These are phyloP conservation scores for Teratosphaeria nubilosa DNA, from an alignment of 2,329 filamentous ascomycete genomes.

Conservation along the genomic window DNA sequence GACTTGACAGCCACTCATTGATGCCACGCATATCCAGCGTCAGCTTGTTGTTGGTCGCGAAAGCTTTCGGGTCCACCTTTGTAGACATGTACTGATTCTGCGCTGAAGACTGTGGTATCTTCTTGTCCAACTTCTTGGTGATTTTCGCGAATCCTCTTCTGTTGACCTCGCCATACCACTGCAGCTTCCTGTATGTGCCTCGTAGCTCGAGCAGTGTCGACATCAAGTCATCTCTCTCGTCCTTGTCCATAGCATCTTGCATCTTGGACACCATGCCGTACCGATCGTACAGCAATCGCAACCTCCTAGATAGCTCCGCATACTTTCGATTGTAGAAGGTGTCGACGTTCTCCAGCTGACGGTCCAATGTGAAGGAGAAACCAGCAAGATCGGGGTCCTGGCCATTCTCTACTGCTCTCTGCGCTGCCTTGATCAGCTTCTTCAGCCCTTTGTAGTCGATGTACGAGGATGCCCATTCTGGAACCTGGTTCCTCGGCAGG, in stretches of 20 bases:
- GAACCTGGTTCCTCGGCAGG: slow-evolving; percentile 72
- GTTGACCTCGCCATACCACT: slow-evolving; percentile 98
- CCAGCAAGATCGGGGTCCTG: slow-evolving; percentile 81
- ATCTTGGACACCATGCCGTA: slow-evolving; percentile 67
- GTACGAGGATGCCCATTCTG: slow-evolving; percentile 74
- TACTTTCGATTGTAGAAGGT: slow-evolving; percentile 96
- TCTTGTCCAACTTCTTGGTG: slow-evolving; percentile 97
- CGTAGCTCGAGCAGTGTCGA: slow-evolving; percentile 82
- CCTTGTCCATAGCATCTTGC: slow-evolving; percentile 64
- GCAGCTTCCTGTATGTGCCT: slow-evolving; percentile 76
- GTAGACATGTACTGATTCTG: slow-evolving; percentile 81
- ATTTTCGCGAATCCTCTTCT: slow-evolving; percentile 93
- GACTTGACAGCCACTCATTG: slow-evolving; percentile 81
- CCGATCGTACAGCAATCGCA: slow-evolving; percentile 77
- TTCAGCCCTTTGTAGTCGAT: slow-evolving; percentile 90
- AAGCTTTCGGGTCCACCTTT: slow-evolving; percentile 80
- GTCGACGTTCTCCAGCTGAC: slow-evolving; percentile 94
- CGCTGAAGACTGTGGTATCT: slow-evolving; percentile 59
- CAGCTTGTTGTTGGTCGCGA: slow-evolving; percentile 63
- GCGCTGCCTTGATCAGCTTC: slow-evolving; percentile 81
- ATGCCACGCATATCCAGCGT: slow-evolving; percentile 54
- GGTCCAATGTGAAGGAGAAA: slow-evolving; percentile 93
- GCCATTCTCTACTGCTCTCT: slow-evolving; percentile 40
- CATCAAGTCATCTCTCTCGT: slow-evolving; percentile 86
- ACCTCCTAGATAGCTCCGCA: slow-evolving; percentile 68